Base-by-base conservation (phyloP, 106 monocot genomes). In the Agapanthus africanus region DNA sequence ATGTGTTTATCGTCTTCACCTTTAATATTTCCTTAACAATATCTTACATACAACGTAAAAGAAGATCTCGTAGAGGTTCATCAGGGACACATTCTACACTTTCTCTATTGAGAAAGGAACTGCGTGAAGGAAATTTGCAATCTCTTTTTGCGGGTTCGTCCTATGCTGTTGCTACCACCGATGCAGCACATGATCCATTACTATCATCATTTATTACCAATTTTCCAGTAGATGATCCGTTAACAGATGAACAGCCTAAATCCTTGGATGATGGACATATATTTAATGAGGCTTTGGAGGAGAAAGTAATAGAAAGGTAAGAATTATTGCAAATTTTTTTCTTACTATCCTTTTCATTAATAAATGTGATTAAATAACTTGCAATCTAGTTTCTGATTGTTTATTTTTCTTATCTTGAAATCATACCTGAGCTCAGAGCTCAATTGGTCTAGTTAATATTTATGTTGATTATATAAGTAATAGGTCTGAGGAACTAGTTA, bases 191-290 rank as follows among this genome's bases (percentile, higher is more conserved):
- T 59, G 94, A 94, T 79, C 94, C 94, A 66, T 83, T 90, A 49
- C 74, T 94, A 13, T 85, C 87, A 16, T 94, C 94, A 27, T 79
- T 94, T 27, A 87, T 94, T 59, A 83, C 82, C 70, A 90, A 79
- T 69, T 72, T 80, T 2, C 77, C 87, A 39, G 37, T 68, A 34
- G 59, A 46, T 28, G 87, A 81, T 47, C 56, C 75, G 71, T 42
- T 74, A 27, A 90, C 71, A 77, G 77, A 79, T 61, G 70, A 62
- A 65, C 68, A 82, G 34, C 37, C 80, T 40, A 74, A 76, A 30
- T 38, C 74, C 26, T 74, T 75, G 27, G 80, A 79, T 74, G 76
- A 73, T 67, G 70, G 67, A 70, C 74, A 38, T 15, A 32, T 37
- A 30, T 28, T 51, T 27, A 67, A 19, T 63, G 72, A 82, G 30